Conservation (phyloP, 768 basidiomycete species). For the Tylopilus sp. region DNA sequence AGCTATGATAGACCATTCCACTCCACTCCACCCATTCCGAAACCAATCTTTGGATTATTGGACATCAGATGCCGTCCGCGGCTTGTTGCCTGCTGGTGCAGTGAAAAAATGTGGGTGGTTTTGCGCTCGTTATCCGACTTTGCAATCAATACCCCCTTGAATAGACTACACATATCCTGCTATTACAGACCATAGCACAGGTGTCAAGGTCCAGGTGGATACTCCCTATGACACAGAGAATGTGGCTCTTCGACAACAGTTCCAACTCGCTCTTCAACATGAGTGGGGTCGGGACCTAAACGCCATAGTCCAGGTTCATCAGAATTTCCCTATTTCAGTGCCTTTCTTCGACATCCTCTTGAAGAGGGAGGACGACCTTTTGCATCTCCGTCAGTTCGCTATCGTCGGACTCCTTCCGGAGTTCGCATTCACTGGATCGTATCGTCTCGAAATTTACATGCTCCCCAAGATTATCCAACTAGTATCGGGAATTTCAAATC, state of each 20-base stretch:
- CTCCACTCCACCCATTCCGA: constrained; percentile 13
- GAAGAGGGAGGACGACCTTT: background rate
- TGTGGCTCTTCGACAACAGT: background rate
- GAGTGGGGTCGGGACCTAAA: background rate
- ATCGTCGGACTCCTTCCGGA: constrained; percentile 8
- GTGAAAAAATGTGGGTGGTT: constrained; percentile 8
- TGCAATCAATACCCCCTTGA: background rate
- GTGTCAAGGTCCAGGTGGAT: constrained; percentile 11
- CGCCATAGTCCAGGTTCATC: background rate
- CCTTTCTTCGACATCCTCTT: background rate
- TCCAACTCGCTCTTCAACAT: background rate
- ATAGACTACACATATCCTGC: constrained; percentile 19
- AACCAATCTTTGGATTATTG: constrained; percentile 1
- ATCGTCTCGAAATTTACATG: constrained; percentile 14
- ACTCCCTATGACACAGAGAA: constrained; percentile 3
- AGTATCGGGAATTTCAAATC: background rate
- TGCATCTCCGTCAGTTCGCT: constrained; percentile 5
- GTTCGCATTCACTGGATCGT: constrained; percentile 14
- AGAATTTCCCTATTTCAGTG: background rate
- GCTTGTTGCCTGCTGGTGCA: background rate
- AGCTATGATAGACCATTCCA: background rate
- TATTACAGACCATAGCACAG: constrained; percentile 6
- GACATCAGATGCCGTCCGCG: constrained; percentile 6
- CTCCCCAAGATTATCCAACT: constrained; percentile 1
- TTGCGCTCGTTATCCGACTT: background rate